Evolutionary conservation across 805 yeast species (phyloP), one percentile per base, ranked within the genome.

Genomic region (Metschnikowia sp.): DNA sequence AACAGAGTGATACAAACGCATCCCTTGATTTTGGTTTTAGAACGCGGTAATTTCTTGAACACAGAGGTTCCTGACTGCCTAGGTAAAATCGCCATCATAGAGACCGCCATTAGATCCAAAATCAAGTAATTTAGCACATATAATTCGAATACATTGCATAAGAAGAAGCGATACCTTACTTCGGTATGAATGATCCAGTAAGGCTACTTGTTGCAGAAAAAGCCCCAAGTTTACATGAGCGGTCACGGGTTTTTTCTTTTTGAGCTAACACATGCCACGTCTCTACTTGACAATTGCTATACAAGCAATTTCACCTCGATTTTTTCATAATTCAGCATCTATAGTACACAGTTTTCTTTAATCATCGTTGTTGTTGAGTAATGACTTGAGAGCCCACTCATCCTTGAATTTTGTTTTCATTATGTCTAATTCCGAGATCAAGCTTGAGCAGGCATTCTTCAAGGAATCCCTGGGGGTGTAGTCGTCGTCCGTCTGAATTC

Each of bases 401-500:
- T 85, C 84, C 62, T 81, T 82, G 72, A 94, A 94, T 63, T 86
- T 88, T 33, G 83, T 82, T 56, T 83, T 82, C 58, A 94, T 72
- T 35, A 79, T 72, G 49, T 83, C 88, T 52, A 94, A 76, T 66
- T 89, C 95, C 45, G 82, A 79, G 54, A 94, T 88, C 48, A 94
- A 77, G 39, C 84, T 75, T 52, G 88, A 81, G 66, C 97, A 91
- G 2, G 99, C 98, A 58, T 86, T 88, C 61, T 81, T 86, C 61
- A 94, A 76, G 1, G 98, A 98, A 49, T 85, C 89, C 61, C 84
- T 82, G 30, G 99, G 99, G 35, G 89, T 78, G 64, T 90, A 90
- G 44, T 94, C 96, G 57, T 94, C 98, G 59, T 88, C 96, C 0
- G 98, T 92, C 68, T 94, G 99, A 33, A 94, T 79, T 70, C 99